A percentile compares a stretch with the other conserved stretches of the same genome.
Evolutionary conservation across 208 protist species (phyloP).

Genomic region (Entamoeba moshkovskii): DNA sequence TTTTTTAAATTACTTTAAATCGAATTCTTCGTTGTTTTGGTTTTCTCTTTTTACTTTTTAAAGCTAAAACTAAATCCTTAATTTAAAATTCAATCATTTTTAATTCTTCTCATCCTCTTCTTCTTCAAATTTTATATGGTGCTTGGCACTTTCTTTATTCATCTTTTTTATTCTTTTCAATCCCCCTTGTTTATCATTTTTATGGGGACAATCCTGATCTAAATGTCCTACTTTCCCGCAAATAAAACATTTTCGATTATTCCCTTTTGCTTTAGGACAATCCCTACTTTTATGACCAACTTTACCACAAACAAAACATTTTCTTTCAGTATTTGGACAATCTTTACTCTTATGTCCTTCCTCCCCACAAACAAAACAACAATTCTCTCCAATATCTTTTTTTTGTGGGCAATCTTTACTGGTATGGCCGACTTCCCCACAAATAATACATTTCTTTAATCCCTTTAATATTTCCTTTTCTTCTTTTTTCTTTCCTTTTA

Average conservation of each 20-base stretch:
- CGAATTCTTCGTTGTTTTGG: too few species aligned
- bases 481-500: too few species aligned
- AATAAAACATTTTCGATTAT: neutral
- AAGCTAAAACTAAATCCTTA: too few species aligned
- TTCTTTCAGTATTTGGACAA: neutral
- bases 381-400: neutral
- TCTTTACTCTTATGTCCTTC: neutral
- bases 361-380: neutral
- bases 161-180: too few species aligned
- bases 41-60: too few species aligned
- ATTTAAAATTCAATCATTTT: too few species aligned
- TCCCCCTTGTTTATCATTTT: neutral
- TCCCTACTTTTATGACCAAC: neutral
- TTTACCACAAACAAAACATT: neutral
- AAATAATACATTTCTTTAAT: neutral
- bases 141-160: too few species aligned
- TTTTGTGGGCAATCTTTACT: neutral
- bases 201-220: neutral
- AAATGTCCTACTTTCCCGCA: neutral
- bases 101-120: too few species aligned
- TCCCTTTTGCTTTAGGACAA: neutral
- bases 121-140: too few species aligned
- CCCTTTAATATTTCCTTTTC: too few species aligned
- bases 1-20: too few species aligned
- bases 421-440: neutral